Base-by-base conservation (phyloP, 495 filamentous ascomycete species). In the Aspergillus taichungensis region DNA sequence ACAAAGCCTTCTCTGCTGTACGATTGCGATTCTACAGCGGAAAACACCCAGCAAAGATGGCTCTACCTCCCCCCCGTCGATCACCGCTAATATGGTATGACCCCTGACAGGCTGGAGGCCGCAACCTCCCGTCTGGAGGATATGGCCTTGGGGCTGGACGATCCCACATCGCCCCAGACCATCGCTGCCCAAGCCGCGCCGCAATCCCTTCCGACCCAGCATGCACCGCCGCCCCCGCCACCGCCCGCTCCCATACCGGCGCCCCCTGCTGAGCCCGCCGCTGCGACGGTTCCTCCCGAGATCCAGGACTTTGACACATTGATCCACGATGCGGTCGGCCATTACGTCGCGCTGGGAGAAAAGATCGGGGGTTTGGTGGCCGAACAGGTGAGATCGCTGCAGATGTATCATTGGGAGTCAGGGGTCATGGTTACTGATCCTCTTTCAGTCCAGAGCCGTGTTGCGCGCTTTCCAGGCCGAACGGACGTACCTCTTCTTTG, bases 111-210 rank as follows among this genome's bases (percentile, higher is more conserved):
- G 71, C 85, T 99, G 51, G 92, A 99, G 76, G 92, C 92, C 60
- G 92, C 92, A 34, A 97, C 92, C 51, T 90, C 88, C 52, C 82
- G 94, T 49, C 77, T 99, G 47, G 92, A 98, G 73, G 92, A 98
- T 64, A 92, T 97, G 58, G 89, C 89, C 13, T 80, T 85, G 54
- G 79, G 83, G 24, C 72, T 85, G 40, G 74, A 74, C 45, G 66
- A 63, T 29, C 56, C 75, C 53, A 77, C 82, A 45, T 60, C 74
- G 10, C 64, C 78, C 28, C 74, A 75, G 53, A 66, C 60, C 34
- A 50, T 67, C 32, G 66, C 66, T 50, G 58, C 59, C 14, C 50
- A 66, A 29, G 60, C 67, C 8, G 50, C 74, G 13, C 50, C 71
- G 35, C 55, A 70, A 9, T 59, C 69, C 14, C 42, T 64, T 7